A percentile compares a stretch with the other conserved stretches of the same genome.
Conservation (phyloP, 129 eudicot genomes). For the Artemisia argyi region DNA sequence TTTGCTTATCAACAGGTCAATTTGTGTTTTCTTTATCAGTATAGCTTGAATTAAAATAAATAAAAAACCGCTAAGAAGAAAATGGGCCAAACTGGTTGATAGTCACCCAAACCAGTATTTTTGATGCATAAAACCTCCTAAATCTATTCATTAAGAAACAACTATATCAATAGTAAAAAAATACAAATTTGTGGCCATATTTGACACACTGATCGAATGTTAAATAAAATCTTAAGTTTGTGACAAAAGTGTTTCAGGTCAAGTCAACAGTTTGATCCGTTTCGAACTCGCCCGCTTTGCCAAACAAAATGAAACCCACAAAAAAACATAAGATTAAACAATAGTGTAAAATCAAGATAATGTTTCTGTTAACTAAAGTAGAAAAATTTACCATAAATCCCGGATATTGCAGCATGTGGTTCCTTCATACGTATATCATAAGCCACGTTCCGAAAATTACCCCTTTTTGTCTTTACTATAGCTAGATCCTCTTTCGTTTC, state of each 20-base stretch:
- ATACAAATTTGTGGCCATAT: background rate
- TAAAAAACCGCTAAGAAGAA: background rate
- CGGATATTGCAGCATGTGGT: conserved; percentile 82
- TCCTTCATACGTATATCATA: conserved; percentile 78
- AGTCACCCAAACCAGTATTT: background rate
- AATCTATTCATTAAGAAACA: too few species aligned
- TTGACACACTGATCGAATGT: background rate
- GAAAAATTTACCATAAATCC: conserved; percentile 63
- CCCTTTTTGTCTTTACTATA: conserved; percentile 34
- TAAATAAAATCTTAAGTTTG: background rate
- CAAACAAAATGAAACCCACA: background rate
- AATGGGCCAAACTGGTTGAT: background rate
- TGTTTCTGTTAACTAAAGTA: background rate
- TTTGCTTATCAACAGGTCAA: conserved; percentile 1
- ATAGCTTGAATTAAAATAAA: background rate
- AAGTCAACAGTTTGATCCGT: background rate
- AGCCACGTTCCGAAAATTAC: conserved; percentile 28
- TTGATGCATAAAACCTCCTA: background rate
- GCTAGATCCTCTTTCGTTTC: conserved; percentile 59
- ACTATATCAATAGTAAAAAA: background rate
- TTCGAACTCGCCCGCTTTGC: background rate
- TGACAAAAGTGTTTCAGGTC: background rate
- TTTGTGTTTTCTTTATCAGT: background rate
- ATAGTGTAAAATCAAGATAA: conserved; percentile 5
- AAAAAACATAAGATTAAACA: background rate